phyloP scores from a whole-genome alignment of 2,329 filamentous ascomycete species.

The Zelopaecilomyces penicillatus region DNA sequence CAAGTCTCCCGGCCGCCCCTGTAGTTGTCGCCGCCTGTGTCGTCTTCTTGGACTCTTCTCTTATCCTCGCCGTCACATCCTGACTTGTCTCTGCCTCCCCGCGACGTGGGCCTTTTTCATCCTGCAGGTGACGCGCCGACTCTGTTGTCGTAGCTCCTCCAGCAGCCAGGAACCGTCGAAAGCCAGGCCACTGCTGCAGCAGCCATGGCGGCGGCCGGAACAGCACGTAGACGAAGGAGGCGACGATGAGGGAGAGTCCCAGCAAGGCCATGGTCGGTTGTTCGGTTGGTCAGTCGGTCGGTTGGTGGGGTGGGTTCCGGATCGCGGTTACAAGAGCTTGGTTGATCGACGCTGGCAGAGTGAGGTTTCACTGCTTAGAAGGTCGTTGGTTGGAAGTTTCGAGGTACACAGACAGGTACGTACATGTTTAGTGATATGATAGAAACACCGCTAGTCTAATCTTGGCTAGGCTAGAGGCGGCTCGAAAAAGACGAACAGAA shows the following conservation, averaged over 20 bases:
- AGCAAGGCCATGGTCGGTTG: constrained; percentile 42
- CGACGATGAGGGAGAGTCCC: constrained; percentile 54
- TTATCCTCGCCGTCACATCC: constrained; percentile 5
- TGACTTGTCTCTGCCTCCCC: not conserved
- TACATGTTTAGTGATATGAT: too few relatives aligned
- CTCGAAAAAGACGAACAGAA: too few relatives aligned
- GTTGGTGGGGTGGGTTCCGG: too few relatives aligned
- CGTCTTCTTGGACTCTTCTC: not conserved
- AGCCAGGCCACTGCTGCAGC: constrained; percentile 16
- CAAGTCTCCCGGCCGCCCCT: not conserved
- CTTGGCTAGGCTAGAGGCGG: too few relatives aligned
- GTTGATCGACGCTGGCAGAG: too few relatives aligned
- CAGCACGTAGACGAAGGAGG: constrained; percentile 49
- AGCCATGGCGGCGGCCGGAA: constrained; percentile 46
- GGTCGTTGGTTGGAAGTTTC: too few relatives aligned
- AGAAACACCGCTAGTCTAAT: too few relatives aligned
- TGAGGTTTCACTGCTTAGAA: too few relatives aligned
- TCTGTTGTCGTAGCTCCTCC: too few relatives aligned
- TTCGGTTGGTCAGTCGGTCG: too few relatives aligned
- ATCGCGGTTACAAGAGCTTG: too few relatives aligned
- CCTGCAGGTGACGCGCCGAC: not conserved
- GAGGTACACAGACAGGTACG: too few relatives aligned
- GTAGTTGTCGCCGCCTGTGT: not conserved
- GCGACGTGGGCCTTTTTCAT: constrained; percentile 3
- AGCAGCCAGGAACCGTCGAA: constrained; percentile 1